Evolutionary conservation across 192 early-diverging fungal species (phyloP).

Genomic region (Coemansia sp.): DNA sequence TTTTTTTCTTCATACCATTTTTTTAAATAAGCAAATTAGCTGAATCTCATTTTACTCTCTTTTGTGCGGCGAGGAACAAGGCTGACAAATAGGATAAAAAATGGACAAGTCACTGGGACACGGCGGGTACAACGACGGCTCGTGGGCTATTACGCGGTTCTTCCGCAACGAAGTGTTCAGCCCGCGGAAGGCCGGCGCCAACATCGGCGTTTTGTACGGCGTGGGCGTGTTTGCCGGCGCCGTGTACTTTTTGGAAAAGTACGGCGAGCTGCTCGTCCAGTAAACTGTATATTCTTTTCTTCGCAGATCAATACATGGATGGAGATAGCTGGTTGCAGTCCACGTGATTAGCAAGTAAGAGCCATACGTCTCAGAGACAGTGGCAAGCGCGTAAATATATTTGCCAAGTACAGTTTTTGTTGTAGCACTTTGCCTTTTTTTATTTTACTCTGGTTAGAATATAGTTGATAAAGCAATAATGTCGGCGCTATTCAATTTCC

Average conservation of each 20-base stretch:
- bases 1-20: not conserved
- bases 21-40: too few species aligned
- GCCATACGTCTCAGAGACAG: not conserved
- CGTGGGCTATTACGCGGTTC: slow-evolving; percentile 50
- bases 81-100: not conserved
- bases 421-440: too few species aligned
- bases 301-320: not conserved
- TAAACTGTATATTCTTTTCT: too few species aligned
- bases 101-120: slow-evolving; percentile 22
- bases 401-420: too few species aligned
- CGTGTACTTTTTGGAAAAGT: slow-evolving; percentile 48
- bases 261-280: slow-evolving; percentile 46
- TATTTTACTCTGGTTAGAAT: too few species aligned
- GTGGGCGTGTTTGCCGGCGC: slow-evolving; percentile 50
- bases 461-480: slow-evolving; percentile 24
- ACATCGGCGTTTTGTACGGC: slow-evolving; percentile 49
- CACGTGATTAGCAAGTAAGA: not conserved
- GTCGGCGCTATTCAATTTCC: slow-evolving; percentile 97
- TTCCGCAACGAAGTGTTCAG: slow-evolving; percentile 45
- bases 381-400: not conserved
- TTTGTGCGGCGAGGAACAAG: not conserved
- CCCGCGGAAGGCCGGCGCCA: slow-evolving; percentile 32
- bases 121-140: slow-evolving; percentile 28
- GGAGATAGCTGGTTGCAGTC: not conserved
- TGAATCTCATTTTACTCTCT: slow-evolving; percentile 7